phyloP scores from a whole-genome alignment of 2,329 filamentous ascomycete species.

The Diplodia corticola region DNA sequence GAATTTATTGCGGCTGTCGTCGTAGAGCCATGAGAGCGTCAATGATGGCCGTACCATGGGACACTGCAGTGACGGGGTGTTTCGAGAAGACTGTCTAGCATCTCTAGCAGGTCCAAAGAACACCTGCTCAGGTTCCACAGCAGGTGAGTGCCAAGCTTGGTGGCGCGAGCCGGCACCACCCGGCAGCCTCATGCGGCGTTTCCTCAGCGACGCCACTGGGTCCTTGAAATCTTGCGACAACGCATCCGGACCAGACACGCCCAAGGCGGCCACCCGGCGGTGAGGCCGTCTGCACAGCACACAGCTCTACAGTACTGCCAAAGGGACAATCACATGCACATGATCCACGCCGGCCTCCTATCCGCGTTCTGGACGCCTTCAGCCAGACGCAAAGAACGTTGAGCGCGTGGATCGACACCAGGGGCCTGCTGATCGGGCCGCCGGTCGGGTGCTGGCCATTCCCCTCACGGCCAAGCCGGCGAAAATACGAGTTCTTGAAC shows the following conservation, averaged over 20 bases:
- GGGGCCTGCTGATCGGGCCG: conserved; percentile 16
- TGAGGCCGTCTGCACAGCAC: neutral
- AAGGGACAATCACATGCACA: neutral
- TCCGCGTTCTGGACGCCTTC: neutral
- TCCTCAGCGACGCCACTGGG: neutral
- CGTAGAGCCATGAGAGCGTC: no score
- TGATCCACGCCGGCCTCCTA: neutral
- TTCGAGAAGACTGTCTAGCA: no score
- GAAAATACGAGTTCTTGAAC: conserved; percentile 1
- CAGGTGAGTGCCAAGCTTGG: neutral
- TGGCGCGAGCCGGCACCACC: neutral
- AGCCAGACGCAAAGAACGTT: neutral
- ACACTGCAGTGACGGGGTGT: no score
- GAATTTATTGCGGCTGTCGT: no score
- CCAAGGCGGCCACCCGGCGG: neutral
- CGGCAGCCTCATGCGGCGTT: neutral
- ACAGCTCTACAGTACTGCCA: neutral
- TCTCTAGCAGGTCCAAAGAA: neutral
- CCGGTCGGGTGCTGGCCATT: neutral
- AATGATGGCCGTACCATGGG: no score
- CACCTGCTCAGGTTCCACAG: neutral
- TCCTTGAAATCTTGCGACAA: neutral
- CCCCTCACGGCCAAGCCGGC: neutral
- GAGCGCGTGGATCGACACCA: neutral
- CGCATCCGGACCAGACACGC: neutral